Conservation (phyloP, 225 moss, liverwort and hornwort species). For the Physcomitrium patens region DNA sequence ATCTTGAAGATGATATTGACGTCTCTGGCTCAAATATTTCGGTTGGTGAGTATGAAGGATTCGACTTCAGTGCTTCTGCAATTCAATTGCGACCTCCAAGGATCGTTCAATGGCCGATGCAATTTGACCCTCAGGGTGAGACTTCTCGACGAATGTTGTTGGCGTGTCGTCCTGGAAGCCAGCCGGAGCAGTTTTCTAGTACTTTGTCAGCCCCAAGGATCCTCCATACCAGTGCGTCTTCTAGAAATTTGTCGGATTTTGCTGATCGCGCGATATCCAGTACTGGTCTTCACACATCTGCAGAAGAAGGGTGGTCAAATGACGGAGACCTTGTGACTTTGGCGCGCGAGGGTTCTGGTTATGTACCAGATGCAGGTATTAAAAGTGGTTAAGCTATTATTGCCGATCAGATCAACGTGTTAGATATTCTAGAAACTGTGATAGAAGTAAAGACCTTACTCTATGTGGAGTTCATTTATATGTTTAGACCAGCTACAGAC, state of each 20-base stretch:
- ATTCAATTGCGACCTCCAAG: slow-evolving; percentile 43
- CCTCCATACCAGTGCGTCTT: too few species aligned
- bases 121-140: slow-evolving; percentile 47
- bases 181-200: background rate
- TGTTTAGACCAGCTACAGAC: too few species aligned
- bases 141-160: slow-evolving; percentile 49
- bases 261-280: slow-evolving; percentile 35
- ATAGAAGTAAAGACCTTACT: too few species aligned
- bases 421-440: too few species aligned
- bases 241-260: background rate
- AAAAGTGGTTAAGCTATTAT: slow-evolving; percentile 14
- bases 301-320: slow-evolving; percentile 26
- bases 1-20: too few species aligned
- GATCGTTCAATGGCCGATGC: slow-evolving; percentile 18
- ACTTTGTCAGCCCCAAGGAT: too few species aligned
- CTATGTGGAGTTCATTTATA: too few species aligned
- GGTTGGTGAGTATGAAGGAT: background rate
- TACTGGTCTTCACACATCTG: slow-evolving; percentile 20
- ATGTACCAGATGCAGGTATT: slow-evolving; percentile 39
- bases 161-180: slow-evolving; percentile 26
- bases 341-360: too few species aligned
- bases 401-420: background rate
- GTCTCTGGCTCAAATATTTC: too few species aligned
- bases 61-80: background rate
- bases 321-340: slow-evolving; percentile 31